phyloP scores from a whole-genome alignment of 306 rosid genomes.

The Carpinus viminea region DNA sequence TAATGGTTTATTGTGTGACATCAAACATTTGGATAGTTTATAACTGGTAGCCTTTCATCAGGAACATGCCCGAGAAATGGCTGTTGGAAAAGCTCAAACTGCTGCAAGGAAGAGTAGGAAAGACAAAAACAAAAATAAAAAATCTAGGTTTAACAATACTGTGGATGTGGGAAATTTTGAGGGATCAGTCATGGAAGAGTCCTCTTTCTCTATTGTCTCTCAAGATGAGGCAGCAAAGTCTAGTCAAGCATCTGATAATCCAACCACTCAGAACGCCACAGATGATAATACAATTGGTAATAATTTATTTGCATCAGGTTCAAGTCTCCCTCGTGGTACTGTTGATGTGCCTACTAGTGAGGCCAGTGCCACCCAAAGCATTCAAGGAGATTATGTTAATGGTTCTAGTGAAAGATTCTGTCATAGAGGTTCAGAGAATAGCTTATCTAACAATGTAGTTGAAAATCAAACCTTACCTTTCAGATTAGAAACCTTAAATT shows the following conservation, averaged over 20 bases:
- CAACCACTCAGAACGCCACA: constrained; percentile 37
- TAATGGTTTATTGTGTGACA: constrained; percentile 29
- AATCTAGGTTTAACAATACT: constrained; percentile 28
- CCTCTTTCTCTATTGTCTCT: constrained; percentile 45
- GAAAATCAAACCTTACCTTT: constrained; percentile 42
- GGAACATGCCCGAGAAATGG: constrained; percentile 51
- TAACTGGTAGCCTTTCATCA: constrained; percentile 61
- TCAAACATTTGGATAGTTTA: constrained; percentile 44
- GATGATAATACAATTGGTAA: constrained; percentile 40
- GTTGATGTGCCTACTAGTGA: constrained; percentile 37
- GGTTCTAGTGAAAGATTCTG: constrained; percentile 37
- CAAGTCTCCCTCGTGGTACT: constrained; percentile 42
- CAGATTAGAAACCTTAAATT: constrained; percentile 40
- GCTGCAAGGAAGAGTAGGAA: constrained; percentile 61
- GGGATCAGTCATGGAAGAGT: constrained; percentile 38
- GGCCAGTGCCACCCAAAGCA: constrained; percentile 32
- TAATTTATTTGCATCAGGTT: constrained; percentile 39
- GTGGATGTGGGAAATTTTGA: constrained; percentile 38
- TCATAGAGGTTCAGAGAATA: constrained; percentile 33
- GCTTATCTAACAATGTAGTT: constrained; percentile 29
- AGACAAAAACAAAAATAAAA: constrained; percentile 62
- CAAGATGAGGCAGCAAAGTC: constrained; percentile 42
- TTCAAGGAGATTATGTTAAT: constrained; percentile 40
- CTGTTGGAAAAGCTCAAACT: constrained; percentile 53
- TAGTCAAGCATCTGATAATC: constrained; percentile 31